A percentile compares a stretch with the other conserved stretches of the same genome.
phyloP scores from a whole-genome alignment of 306 rosid species.

The Geum urbanum region DNA sequence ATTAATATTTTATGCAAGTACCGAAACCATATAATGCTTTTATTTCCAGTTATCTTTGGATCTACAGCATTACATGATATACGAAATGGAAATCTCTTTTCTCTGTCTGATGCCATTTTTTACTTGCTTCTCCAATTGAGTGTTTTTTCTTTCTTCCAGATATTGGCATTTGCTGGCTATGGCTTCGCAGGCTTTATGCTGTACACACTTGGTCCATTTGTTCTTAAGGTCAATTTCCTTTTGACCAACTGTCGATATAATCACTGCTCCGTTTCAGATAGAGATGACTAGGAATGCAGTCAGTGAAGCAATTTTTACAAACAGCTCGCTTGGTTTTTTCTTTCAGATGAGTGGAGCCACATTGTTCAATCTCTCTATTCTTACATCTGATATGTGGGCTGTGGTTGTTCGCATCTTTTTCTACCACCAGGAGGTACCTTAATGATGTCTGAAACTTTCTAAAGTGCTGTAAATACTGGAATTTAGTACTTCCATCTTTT shows the following conservation, averaged over 20 bases:
- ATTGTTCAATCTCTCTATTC: conserved; percentile 36
- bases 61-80: background rate
- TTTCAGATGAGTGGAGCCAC: conserved; percentile 39
- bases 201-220: conserved; percentile 34
- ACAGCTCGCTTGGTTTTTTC: background rate
- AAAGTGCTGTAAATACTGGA: background rate
- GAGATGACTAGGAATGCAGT: background rate
- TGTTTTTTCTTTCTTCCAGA: conserved; percentile 9
- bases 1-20: background rate
- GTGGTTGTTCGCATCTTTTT: conserved; percentile 31
- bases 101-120: background rate
- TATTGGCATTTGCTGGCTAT: conserved; percentile 30
- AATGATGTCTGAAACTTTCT: background rate
- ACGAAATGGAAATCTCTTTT: background rate
- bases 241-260: background rate
- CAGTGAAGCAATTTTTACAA: conserved; percentile 5
- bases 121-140: background rate
- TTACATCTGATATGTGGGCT: conserved; percentile 44
- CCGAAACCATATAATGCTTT: background rate
- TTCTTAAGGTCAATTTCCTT: conserved; percentile 32
- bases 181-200: conserved; percentile 33
- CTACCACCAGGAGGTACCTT: conserved; percentile 32
- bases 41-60: background rate
- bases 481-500: background rate
- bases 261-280: background rate